Conservation (phyloP, 2,329 filamentous ascomycete genomes). For the Aphanocladium album region DNA sequence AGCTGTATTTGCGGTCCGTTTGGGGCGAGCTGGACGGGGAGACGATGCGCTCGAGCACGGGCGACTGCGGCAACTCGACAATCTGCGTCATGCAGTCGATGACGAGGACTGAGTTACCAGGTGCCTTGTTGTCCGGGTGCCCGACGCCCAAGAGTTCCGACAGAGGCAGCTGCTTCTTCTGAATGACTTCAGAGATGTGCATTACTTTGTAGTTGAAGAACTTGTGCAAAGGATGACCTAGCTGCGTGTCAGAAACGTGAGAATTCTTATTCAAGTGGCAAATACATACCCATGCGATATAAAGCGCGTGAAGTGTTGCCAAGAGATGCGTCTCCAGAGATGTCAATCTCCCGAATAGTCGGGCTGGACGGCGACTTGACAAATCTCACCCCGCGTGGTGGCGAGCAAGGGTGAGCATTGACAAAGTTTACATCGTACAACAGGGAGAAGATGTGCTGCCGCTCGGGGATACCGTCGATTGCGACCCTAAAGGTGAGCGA, state of each 20-base stretch:
- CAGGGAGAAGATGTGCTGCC: constrained; percentile 42
- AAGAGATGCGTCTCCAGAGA: constrained; percentile 39
- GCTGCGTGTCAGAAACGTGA: constrained; percentile 15
- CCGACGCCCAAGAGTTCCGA: constrained; percentile 39
- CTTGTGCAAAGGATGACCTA: constrained; percentile 60
- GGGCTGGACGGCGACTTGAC: constrained; percentile 56
- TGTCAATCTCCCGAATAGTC: constrained; percentile 52
- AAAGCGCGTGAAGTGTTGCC: constrained; percentile 43
- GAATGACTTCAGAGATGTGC: constrained; percentile 53
- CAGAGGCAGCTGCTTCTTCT: constrained; percentile 40
- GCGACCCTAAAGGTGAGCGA: constrained; percentile 31
- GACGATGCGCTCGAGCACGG: constrained; percentile 34
- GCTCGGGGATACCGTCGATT: constrained; percentile 34
- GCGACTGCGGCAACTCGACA: constrained; percentile 42
- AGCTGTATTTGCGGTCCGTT: constrained; percentile 31
- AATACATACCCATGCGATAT: constrained; percentile 40
- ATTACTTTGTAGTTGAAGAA: constrained; percentile 56
- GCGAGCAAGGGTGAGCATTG: constrained; percentile 60
- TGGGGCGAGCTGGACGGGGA: constrained; percentile 25
- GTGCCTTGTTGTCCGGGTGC: constrained; percentile 27
- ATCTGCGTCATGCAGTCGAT: constrained; percentile 60
- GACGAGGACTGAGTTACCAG: constrained; percentile 44
- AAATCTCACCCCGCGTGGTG: constrained; percentile 52
- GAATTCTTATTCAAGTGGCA: background rate
- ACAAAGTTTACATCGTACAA: constrained; percentile 59